Evolutionary conservation across 1,284 basidiomycete species (phyloP), one percentile per base, ranked within the genome.

Genomic region (Heterobasidion parviporum): DNA sequence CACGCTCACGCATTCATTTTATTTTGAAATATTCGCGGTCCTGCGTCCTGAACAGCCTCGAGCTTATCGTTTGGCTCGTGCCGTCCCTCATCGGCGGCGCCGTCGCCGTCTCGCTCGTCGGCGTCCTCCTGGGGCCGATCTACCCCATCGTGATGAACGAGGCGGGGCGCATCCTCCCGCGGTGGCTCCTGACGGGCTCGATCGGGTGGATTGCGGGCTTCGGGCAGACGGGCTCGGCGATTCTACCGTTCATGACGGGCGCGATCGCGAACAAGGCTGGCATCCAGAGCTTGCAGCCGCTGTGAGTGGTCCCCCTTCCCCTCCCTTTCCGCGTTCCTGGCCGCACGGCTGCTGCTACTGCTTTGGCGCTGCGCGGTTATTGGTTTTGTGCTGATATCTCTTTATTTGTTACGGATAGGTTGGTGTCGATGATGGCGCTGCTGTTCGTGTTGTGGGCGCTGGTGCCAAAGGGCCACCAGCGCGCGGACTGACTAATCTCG

Each of bases 61-160:
- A 85, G 59, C 62, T 85, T 52, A 67, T 81, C 35, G 69, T 85
- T 35, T 85, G 83, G 83, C 69, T 81, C 12, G 77, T 82, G 2
- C 81, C 80, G 0, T 77, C 74, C 3, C 67, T 85, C 44, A 68
- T 82, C 26, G 75, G 73, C 41, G 73, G 72, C 45, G 82, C 79
- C 1, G 67, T 83, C 5, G 72, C 77, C 4, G 75, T 85, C 15
- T 74, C 78, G 1, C 65, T 84, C 33, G 72, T 84, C 53, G 84
- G 81, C 16, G 59, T 83, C 32, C 62, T 82, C 33, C 63, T 71
- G n/a, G 70, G 70, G 0, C 82, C 81, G 0, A 75, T 82, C 64
- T 83, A 77, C 59, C 80, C 81, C 1, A 77, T 82, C 57, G 68
- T 74, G 35, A 77, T 83, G 70, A 77, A 76, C 55, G 73, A 80